Evolutionary conservation across 1,284 basidiomycete species (phyloP).

Genomic region (Pseudozyma tsukubaensis): DNA sequence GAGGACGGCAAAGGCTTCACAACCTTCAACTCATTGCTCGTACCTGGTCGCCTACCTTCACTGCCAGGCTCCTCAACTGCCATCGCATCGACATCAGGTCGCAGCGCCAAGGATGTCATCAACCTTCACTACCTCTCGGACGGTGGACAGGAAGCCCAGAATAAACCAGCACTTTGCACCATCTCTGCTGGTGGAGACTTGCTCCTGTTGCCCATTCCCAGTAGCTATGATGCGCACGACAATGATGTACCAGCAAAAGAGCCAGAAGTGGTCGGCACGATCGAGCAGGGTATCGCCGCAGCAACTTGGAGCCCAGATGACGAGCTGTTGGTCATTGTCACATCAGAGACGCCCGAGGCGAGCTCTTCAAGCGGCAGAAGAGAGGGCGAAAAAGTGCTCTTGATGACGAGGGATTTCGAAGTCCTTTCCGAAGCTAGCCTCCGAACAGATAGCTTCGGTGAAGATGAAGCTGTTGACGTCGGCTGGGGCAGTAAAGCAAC

Average conservation of each 20-base stretch:
- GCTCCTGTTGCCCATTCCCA: conserved; percentile 47
- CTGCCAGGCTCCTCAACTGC: conserved; percentile 33
- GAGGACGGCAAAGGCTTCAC: conserved; percentile 6
- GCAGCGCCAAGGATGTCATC: conserved; percentile 32
- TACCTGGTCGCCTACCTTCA: conserved; percentile 22
- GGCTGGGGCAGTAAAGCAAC: conserved; percentile 98
- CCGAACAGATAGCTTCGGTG: conserved; percentile 82
- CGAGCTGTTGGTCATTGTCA: conserved; percentile 78
- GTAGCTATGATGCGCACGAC: conserved; percentile 7
- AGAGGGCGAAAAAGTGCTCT: conserved; percentile 76
- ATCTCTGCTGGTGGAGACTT: conserved; percentile 64
- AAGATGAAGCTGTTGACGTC: conserved; percentile 91
- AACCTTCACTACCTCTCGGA: conserved; percentile 60
- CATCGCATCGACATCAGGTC: conserved; percentile 20
- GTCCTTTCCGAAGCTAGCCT: conserved; percentile 83
- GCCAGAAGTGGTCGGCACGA: conserved; percentile 74
- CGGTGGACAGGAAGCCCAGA: conserved; percentile 51
- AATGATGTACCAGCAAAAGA: conserved; percentile 20
- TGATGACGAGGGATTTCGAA: conserved; percentile 91
- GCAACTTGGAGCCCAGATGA: conserved; percentile 93
- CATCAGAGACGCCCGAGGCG: conserved; percentile 36
- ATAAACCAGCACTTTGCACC: conserved; percentile 58
- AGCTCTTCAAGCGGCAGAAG: conserved; percentile 23
- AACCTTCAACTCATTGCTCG: conserved; percentile 27
- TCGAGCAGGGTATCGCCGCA: conserved; percentile 84